Base-by-base conservation (phyloP, 805 yeast species). In the Candida nonsorbophila region DNA sequence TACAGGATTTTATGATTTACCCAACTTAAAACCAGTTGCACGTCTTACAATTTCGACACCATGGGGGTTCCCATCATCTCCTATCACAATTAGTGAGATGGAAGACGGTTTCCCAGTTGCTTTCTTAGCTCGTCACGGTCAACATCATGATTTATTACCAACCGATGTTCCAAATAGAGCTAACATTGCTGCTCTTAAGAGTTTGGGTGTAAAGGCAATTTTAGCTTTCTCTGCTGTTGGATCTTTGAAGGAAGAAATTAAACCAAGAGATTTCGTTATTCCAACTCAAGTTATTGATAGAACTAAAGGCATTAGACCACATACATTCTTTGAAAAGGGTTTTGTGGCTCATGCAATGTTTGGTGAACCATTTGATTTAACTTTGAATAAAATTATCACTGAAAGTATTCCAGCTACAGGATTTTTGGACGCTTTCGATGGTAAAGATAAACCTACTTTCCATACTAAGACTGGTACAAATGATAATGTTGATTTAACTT, bases 181-280 rank as follows among this genome's bases (percentile, higher is more conserved):
- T 26, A 92, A 92, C 58, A 88, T 92, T 45, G 96, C 98, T 5
- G 97, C 97, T 9, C 72, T 92, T 53, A 92, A 92, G 63, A 72
- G 69, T 31, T 50, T 92, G 17, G 95, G 95, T 26, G 95, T 85
- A 43, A 79, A 77, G 52, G 88, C 86, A 11, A 82, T 92, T 39
- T 63, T 92, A 33, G 95, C 97, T 12, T 92, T 92, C 54, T 77
- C 88, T 33, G 97, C 98, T 3, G 98, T 92, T 16, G 99, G 99
- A 1, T 88, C 97, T 2, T 71, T 92, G 45, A 94, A 82, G 53
- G 81, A 72, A 40, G 85, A 85, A 40, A 86, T 92, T 58, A 76
- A 73, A 42, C 98, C 99, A 20, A 76, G 97, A 42, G 97, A 92
- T 59, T 92, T 92, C 51, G 96, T 90, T n/a, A 62, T 92, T 28